A percentile compares a stretch with the other conserved stretches of the same genome.
Conservation (phyloP, 768 basidiomycete species). For the Amanita exitialis region DNA sequence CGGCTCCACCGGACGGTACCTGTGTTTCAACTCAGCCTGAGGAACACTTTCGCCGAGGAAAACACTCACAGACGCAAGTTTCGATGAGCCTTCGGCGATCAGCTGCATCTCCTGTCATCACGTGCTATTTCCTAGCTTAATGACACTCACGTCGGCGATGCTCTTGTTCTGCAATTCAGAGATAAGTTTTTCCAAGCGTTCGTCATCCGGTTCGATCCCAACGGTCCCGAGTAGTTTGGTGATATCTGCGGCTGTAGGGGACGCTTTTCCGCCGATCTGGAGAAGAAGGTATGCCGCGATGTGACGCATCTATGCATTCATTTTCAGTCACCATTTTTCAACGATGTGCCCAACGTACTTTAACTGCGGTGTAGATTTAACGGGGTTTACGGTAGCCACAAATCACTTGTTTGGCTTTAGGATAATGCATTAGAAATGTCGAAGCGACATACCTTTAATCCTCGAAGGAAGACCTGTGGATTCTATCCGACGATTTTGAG, state of each 20-base stretch:
- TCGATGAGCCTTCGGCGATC: slow-evolving; percentile 86
- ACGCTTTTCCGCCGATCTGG: slow-evolving; percentile 85
- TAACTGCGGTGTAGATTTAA: slow-evolving; percentile 20
- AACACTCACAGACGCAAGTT: slow-evolving; percentile 80
- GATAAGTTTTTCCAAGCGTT: slow-evolving; percentile 72
- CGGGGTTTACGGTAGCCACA: slow-evolving; percentile 70
- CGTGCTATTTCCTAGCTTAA: slow-evolving; percentile 2
- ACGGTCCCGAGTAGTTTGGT: slow-evolving; percentile 79
- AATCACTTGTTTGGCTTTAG: slow-evolving; percentile 49
- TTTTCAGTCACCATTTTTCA: neutral
- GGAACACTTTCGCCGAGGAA: neutral
- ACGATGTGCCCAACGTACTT: slow-evolving; percentile 28
- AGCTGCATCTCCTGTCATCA: slow-evolving; percentile 34
- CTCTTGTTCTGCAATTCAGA: slow-evolving; percentile 89
- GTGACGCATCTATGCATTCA: slow-evolving; percentile 62
- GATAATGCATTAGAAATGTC: neutral
- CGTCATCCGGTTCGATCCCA: slow-evolving; percentile 82
- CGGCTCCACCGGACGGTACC: slow-evolving; percentile 80
- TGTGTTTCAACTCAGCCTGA: slow-evolving; percentile 13
- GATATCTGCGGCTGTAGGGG: slow-evolving; percentile 79
- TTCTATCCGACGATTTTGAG: slow-evolving; percentile 63
- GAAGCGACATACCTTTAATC: slow-evolving; percentile 63
- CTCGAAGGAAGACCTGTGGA: slow-evolving; percentile 87
- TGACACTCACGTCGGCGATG: slow-evolving; percentile 55
- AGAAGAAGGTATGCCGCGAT: slow-evolving; percentile 97